Evolutionary conservation across 306 rosid species (phyloP).

Genomic region (Acacia crassicarpa): DNA sequence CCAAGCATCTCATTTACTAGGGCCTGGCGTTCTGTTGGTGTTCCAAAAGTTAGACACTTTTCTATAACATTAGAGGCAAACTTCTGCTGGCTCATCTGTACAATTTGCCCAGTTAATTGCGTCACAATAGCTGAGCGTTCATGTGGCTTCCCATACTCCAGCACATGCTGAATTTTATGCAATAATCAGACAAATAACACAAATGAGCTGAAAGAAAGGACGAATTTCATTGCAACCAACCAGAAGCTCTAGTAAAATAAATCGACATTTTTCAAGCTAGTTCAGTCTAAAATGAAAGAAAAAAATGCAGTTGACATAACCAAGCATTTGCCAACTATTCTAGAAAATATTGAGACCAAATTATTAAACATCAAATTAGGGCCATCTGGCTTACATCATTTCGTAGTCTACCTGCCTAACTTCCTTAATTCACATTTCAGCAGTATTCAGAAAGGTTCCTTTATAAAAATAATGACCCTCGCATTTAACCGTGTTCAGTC

Average conservation of each 20-base stretch:
- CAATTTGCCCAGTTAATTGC: constrained; percentile 84
- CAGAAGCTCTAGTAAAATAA: neutral
- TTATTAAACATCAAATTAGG: neutral
- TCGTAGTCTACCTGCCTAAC: constrained; percentile 11
- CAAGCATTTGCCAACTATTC: neutral
- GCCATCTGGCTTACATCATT: neutral
- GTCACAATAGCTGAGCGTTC: constrained; percentile 86
- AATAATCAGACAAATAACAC: neutral
- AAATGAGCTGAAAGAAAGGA: neutral
- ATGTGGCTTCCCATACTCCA: constrained; percentile 90
- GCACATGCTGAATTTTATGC: constrained; percentile 56
- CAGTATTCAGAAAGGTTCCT: neutral
- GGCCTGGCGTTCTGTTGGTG: constrained; percentile 77
- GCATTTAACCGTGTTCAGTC: neutral
- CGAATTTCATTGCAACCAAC: neutral
- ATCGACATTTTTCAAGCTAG: neutral
- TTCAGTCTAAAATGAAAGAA: neutral
- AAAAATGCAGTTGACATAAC: neutral
- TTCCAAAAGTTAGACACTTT: constrained; percentile 84
- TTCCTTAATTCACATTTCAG: neutral
- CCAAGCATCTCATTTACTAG: constrained; percentile 96
- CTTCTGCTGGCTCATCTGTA: constrained; percentile 90
- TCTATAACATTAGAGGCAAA: constrained; percentile 90
- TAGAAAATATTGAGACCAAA: neutral
- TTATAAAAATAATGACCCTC: neutral